These are phyloP conservation scores for Rubia occidens DNA, from an alignment of 305 asterid species.

Conservation along the genomic window DNA sequence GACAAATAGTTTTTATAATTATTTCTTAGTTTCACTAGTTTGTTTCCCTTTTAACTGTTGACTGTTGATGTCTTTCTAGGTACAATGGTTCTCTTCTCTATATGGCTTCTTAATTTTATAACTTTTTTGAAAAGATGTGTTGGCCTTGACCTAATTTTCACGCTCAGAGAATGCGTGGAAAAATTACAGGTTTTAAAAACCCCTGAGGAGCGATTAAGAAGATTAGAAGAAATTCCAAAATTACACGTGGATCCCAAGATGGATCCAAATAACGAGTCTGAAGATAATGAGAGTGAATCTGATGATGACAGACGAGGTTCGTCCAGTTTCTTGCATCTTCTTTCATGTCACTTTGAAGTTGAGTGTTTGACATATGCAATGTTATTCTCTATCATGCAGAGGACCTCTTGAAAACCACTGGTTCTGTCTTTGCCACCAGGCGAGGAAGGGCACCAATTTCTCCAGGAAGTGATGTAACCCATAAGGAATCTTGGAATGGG, in stretches of 20 bases:
- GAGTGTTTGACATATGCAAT: constrained; percentile 3
- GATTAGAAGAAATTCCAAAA: constrained; percentile 79
- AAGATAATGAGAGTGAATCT: constrained; percentile 63
- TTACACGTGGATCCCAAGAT: constrained; percentile 89
- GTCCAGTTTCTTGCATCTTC: constrained; percentile 17
- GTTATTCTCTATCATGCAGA: constrained; percentile 39
- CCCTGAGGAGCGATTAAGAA: constrained; percentile 92
- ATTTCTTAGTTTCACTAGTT: background rate
- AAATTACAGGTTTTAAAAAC: constrained; percentile 82
- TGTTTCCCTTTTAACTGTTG: background rate
- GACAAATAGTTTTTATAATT: background rate
- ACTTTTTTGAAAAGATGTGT: constrained; percentile 2
- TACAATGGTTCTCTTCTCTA: background rate
- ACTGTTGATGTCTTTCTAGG: background rate
- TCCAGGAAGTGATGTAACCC: constrained; percentile 49
- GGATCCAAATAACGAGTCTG: constrained; percentile 90
- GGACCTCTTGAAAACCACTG: constrained; percentile 48
- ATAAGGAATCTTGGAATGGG: constrained; percentile 56
- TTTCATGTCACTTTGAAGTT: constrained; percentile 13
- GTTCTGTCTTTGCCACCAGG: constrained; percentile 53
- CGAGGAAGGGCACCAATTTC: constrained; percentile 70
- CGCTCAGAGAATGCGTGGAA: constrained; percentile 99
- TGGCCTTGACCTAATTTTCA: constrained; percentile 56
- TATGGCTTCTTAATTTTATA: background rate
- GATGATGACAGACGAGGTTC: constrained; percentile 71